These are phyloP conservation scores for Auxenochlorella protothecoides DNA, from an alignment of 139 green algal species.

Conservation along the genomic window DNA sequence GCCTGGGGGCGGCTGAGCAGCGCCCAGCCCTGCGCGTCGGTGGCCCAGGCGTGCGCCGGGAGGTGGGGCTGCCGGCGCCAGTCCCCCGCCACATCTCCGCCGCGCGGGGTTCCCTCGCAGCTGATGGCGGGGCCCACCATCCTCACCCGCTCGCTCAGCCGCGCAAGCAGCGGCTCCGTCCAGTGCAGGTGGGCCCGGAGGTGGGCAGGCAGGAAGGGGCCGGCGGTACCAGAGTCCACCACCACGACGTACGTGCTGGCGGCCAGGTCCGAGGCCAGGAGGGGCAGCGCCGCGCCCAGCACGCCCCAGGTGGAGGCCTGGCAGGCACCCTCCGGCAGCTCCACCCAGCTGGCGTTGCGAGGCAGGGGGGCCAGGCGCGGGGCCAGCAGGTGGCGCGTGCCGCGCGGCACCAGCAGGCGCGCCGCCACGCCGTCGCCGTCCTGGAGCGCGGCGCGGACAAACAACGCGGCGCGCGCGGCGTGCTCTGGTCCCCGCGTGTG, in stretches of 20 bases:
- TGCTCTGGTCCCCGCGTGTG: too few species aligned
- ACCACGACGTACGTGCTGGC: not conserved
- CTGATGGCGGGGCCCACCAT: slow-evolving; percentile 49
- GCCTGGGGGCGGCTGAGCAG: not conserved
- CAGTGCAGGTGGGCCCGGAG: slow-evolving; percentile 24
- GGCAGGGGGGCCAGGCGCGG: not conserved
- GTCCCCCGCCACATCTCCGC: slow-evolving; percentile 15
- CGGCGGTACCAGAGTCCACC: not conserved
- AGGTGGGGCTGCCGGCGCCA: slow-evolving; percentile 46
- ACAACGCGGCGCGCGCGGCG: too few species aligned
- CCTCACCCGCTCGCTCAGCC: slow-evolving; percentile 25
- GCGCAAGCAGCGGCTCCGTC: slow-evolving; percentile 29
- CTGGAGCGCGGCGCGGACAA: too few species aligned
- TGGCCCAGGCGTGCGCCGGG: slow-evolving; percentile 38
- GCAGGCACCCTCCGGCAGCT: not conserved
- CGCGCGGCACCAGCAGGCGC: too few species aligned
- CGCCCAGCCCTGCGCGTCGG: slow-evolving; percentile 12
- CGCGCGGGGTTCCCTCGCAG: slow-evolving; percentile 39
- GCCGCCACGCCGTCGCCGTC: too few species aligned
- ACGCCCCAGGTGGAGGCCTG: slow-evolving; percentile 1
- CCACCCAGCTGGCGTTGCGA: not conserved
- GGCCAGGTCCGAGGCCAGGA: not conserved
- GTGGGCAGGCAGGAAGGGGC: slow-evolving; percentile 1
- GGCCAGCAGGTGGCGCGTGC: too few species aligned
- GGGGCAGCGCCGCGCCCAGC: not conserved